phyloP scores from a whole-genome alignment of 2,329 filamentous ascomycete genomes.

The Penicillium sp. region DNA sequence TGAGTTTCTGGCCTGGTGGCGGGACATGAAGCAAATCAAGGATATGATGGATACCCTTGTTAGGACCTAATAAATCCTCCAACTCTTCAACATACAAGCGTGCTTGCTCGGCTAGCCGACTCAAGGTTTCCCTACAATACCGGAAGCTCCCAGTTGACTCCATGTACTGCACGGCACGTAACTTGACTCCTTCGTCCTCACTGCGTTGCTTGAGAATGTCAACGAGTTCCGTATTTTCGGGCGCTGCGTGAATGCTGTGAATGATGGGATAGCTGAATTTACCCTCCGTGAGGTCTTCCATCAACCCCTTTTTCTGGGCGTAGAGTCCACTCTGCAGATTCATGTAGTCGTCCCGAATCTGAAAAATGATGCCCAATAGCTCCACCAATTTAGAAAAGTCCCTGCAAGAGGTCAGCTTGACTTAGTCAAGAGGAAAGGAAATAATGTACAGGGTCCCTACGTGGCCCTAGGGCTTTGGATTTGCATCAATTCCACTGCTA shows the following conservation, averaged over 20 bases:
- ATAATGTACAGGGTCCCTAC: neutral
- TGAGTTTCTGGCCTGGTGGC: neutral
- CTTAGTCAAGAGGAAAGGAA: neutral
- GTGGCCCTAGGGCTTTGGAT: neutral
- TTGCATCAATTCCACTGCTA: neutral
- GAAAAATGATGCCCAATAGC: neutral
- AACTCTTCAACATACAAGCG: neutral
- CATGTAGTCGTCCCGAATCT: neutral
- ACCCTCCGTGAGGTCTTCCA: neutral
- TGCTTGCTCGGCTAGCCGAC: neutral
- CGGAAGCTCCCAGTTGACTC: constrained; percentile 5
- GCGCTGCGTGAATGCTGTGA: constrained; percentile 3
- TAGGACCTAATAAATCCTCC: neutral
- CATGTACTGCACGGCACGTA: constrained; percentile 1
- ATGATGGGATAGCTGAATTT: neutral
- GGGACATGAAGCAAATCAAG: neutral
- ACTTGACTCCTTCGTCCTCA: constrained; percentile 4
- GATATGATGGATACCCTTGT: neutral
- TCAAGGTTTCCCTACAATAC: neutral
- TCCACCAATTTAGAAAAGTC: neutral
- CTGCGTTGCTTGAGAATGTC: constrained; percentile 5
- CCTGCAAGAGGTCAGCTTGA: neutral
- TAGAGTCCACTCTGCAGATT: neutral
- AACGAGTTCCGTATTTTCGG: neutral
- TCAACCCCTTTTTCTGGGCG: neutral